phyloP scores from a whole-genome alignment of 108 stramenopile genomes.

The Parietichytrium sp. region DNA sequence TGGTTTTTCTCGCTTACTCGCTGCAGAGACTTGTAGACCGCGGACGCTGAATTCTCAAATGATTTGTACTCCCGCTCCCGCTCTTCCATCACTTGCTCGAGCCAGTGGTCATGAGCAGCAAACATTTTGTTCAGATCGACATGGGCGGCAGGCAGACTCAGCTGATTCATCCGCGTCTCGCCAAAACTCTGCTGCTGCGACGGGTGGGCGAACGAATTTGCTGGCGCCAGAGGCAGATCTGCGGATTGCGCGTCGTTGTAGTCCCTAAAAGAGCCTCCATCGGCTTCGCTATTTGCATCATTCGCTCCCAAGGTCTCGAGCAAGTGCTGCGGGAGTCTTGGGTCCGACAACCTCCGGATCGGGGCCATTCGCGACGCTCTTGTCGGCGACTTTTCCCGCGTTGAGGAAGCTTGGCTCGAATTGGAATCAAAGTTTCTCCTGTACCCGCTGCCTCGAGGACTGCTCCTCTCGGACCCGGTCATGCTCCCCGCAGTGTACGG shows the following conservation, averaged over 20 bases:
- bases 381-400: conserved; percentile 2
- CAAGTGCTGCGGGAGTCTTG: conserved; percentile 12
- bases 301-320: conserved; percentile 19
- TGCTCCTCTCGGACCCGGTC: too few relatives aligned
- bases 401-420: too few relatives aligned
- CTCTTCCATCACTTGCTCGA: background rate
- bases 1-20: background rate
- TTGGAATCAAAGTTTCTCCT: too few relatives aligned
- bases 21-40: background rate
- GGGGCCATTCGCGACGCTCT: background rate
- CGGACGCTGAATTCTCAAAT: background rate
- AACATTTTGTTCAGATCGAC: background rate
- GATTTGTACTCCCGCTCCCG: background rate
- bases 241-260: background rate
- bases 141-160: background rate
- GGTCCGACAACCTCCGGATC: conserved; percentile 27
- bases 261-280: background rate
- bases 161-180: too few relatives aligned
- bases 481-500: too few relatives aligned
- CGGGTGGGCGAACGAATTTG: too few relatives aligned
- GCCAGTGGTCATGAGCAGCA: background rate
- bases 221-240: background rate
- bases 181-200: background rate
- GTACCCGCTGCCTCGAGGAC: too few relatives aligned
- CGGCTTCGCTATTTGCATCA: background rate